These are phyloP conservation scores for Alternaria gaisen DNA, from an alignment of 2,329 filamentous ascomycete species.

Conservation along the genomic window DNA sequence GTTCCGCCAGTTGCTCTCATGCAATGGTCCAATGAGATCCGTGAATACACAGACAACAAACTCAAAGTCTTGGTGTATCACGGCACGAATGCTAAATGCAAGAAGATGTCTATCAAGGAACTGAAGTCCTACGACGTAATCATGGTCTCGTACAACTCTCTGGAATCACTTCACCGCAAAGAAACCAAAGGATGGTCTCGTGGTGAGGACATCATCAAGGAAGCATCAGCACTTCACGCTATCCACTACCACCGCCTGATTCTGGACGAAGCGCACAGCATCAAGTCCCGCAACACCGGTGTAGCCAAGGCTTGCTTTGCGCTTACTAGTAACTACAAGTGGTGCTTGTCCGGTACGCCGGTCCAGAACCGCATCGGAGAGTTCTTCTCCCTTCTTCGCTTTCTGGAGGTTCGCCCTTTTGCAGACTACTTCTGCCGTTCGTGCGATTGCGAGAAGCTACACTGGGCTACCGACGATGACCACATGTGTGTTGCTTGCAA, in stretches of 20 bases:
- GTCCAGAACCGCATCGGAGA: constrained; percentile 97
- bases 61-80: constrained; percentile 93
- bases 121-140: constrained; percentile 89
- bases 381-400: constrained; percentile 93
- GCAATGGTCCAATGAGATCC: constrained; percentile 78
- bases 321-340: constrained; percentile 85
- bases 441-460: constrained; percentile 80
- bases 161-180: constrained; percentile 92
- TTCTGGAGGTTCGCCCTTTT: constrained; percentile 88
- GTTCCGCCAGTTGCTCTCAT: constrained; percentile 93
- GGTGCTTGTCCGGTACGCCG: constrained; percentile 94
- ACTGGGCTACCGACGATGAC: constrained; percentile 81
- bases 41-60: constrained; percentile 80
- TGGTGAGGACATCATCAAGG: constrained; percentile 81
- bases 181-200: constrained; percentile 90
- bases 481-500: constrained; percentile 76
- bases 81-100: constrained; percentile 83
- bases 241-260: constrained; percentile 91
- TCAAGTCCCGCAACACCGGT: constrained; percentile 88
- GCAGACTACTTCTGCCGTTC: constrained; percentile 93
- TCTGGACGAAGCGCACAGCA: constrained; percentile 93
- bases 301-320: constrained; percentile 96
- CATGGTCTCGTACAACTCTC: constrained; percentile 92
- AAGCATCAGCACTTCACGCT: constrained; percentile 78
- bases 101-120: constrained; percentile 76